A percentile compares a stretch with the other conserved stretches of the same genome.
Conservation (phyloP, 2,329 filamentous ascomycete genomes). For the Acrocalymma vagum region DNA sequence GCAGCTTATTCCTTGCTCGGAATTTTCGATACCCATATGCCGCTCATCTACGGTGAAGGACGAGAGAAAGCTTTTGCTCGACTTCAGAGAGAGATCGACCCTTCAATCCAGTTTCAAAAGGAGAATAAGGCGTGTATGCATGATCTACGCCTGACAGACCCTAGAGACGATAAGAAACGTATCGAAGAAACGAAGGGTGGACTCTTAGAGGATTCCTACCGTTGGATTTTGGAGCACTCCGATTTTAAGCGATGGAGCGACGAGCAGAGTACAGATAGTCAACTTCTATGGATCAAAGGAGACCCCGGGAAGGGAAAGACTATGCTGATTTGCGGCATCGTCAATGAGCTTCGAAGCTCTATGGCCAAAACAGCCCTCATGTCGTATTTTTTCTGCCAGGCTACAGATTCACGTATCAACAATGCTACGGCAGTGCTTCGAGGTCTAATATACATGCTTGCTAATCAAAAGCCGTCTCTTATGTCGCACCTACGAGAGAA, state of each 20-base stretch:
- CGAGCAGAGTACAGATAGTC: background rate
- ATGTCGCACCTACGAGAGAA: no score
- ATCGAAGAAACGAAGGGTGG: constrained; percentile 7
- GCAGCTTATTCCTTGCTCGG: constrained; percentile 10
- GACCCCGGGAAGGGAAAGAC: constrained; percentile 12
- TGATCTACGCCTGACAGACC: constrained; percentile 13
- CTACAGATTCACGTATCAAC: no score
- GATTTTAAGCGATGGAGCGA: constrained; percentile 7
- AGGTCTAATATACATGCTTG: constrained; percentile 54
- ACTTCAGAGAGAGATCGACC: constrained; percentile 15
- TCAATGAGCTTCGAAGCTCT: no score
- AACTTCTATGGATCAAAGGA: constrained; percentile 8
- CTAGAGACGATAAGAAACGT: constrained; percentile 8
- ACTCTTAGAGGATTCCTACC: constrained; percentile 9
- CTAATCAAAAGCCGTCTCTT: constrained; percentile 44
- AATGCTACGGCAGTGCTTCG: constrained; percentile 51
- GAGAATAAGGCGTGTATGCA: constrained; percentile 12
- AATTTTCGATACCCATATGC: constrained; percentile 14
- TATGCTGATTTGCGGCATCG: no score
- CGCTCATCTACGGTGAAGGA: constrained; percentile 9
- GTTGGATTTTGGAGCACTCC: constrained; percentile 11
- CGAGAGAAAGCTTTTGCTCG: constrained; percentile 15
- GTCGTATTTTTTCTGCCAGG: constrained; percentile 54
- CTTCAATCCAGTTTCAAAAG: no score
- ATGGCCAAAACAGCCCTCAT: no score